phyloP scores from a whole-genome alignment of 1,284 basidiomycete genomes.

The Irpex sp. region DNA sequence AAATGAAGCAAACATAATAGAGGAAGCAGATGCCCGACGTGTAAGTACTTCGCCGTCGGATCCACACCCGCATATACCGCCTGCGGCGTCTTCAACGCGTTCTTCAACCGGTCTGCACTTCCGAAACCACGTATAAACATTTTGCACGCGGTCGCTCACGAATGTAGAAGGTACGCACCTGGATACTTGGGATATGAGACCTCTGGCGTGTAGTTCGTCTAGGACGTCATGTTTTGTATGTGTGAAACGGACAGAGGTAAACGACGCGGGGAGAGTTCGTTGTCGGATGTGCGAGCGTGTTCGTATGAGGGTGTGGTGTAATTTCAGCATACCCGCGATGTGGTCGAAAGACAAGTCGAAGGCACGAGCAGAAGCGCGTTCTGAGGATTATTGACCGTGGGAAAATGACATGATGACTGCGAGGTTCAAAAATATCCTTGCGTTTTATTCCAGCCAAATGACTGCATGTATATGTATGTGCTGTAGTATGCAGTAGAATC shows the following conservation, averaged over 20 bases:
- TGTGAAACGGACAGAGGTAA: slow-evolving; percentile 10
- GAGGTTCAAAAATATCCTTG: no score
- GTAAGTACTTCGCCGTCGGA: slow-evolving; percentile 84
- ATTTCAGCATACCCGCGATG: neutral
- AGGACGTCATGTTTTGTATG: slow-evolving; percentile 19
- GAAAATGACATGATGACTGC: no score
- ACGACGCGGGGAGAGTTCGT: neutral
- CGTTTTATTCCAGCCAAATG: no score
- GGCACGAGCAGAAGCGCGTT: neutral
- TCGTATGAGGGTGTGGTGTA: neutral
- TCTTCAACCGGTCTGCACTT: slow-evolving; percentile 34
- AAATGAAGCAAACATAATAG: slow-evolving; percentile 87
- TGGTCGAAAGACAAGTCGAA: neutral
- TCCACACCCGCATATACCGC: slow-evolving; percentile 89
- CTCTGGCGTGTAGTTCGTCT: slow-evolving; percentile 24
- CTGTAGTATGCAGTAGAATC: no score
- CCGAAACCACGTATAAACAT: neutral
- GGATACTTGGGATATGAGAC: slow-evolving; percentile 28
- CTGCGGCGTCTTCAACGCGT: slow-evolving; percentile 34
- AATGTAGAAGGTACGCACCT: slow-evolving; percentile 15
- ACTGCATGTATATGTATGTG: no score
- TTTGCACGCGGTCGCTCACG: slow-evolving; percentile 1
- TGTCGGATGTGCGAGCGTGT: neutral
- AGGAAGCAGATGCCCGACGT: slow-evolving; percentile 92
- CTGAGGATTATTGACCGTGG: neutral